Evolutionary conservation across 2,329 filamentous ascomycete genomes (phyloP), one percentile per base, ranked within the genome.

Genomic region (Tolypocladium album): DNA sequence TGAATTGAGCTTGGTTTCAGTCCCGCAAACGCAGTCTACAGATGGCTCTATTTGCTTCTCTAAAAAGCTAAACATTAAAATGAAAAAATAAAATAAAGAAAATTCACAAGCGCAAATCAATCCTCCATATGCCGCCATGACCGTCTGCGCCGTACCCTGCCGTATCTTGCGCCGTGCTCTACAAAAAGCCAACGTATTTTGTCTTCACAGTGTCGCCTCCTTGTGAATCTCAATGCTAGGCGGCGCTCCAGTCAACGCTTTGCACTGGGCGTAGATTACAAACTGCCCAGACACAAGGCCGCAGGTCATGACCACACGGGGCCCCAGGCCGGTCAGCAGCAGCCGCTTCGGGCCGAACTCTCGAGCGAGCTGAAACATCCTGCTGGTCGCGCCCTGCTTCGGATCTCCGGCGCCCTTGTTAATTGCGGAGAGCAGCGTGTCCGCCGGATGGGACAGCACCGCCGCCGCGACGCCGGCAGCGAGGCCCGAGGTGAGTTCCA

Each of bases 401-500:
- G 70, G 71, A 65, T 81, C 78, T 1, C 80, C 80, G 0, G 78
- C 78, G 59, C 79, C 79, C 70, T 82, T 82, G 71, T 82, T 82
- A 65, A 82, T 82, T 58, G 80, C 80, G 0, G 79, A 82, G 31
- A 82, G 72, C 61, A 82, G 71, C 17, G 80, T 82, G 64, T 96
- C 92, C 63, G 92, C 92, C 45, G 92, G 92, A 74, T 96, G 92
- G 43, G 91, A 96, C 70, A 96, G 84, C 61, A 96, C 81, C 63
- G 92, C 92, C 45, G 92, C 91, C 58, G 90, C 92, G 69, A 93
- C 90, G 82, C 92, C 92, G 59, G 92, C 92, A 61, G 92, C 84
- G 67, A 96, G 80, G 80, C 92, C 92, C 67, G 90, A 92, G 47
- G 88, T 85, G 69, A 96, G 82, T 80, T 96, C 95, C 72, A 95